Evolutionary conservation across 1,284 basidiomycete species (phyloP).

Genomic region (Sanghuangporus sanghuang): DNA sequence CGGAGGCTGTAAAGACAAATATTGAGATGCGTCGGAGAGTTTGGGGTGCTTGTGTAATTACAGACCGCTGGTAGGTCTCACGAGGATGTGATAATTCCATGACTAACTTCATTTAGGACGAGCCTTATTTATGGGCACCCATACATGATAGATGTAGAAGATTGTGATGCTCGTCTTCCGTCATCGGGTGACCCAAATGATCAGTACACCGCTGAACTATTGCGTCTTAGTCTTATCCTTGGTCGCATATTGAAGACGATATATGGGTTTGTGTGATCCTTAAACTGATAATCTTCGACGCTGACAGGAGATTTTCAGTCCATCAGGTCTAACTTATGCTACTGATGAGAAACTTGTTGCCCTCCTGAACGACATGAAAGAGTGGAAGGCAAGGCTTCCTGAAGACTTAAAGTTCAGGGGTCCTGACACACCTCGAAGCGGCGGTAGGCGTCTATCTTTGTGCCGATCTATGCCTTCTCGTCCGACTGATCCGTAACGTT

Average conservation of each 20-base stretch:
- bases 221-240: conserved; percentile 82
- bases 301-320: conserved; percentile 40
- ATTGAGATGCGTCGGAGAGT: conserved; percentile 81
- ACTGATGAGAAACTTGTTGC: conserved; percentile 72
- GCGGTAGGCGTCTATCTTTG: conserved; percentile 45
- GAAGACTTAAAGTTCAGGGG: conserved; percentile 72
- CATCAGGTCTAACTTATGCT: conserved; percentile 78
- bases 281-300: not conserved
- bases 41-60: conserved; percentile 89
- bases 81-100: not conserved
- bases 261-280: conserved; percentile 55
- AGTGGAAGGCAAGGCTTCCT: conserved; percentile 74
- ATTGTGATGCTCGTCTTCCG: conserved; percentile 88
- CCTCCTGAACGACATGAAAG: conserved; percentile 70
- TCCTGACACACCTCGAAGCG: conserved; percentile 49
- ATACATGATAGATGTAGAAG: conserved; percentile 87
- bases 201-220: conserved; percentile 79
- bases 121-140: conserved; percentile 81
- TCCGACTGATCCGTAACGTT: conserved; percentile 1
- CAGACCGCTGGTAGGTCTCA: conserved; percentile 75
- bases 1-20: conserved; percentile 71
- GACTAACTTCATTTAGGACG: conserved; percentile 41
- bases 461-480: not conserved
- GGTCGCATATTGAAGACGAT: conserved; percentile 89
- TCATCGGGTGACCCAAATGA: conserved; percentile 69